Conservation (phyloP, 805 yeast genomes). For the Sugiyamaella mastotermitis region DNA sequence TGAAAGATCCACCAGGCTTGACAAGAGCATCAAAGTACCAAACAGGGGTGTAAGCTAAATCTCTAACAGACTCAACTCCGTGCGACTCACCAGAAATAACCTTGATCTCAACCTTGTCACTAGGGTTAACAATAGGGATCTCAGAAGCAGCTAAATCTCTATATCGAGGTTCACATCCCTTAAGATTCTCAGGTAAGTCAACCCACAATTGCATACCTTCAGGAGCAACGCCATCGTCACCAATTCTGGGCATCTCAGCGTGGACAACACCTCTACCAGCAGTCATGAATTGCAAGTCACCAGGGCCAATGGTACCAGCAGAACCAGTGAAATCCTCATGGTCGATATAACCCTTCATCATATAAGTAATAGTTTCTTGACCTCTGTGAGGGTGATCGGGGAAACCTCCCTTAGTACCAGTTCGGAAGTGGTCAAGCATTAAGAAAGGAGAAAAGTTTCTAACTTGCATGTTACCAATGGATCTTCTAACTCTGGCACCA, state of each 20-base stretch:
- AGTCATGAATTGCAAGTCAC: constrained; percentile 88
- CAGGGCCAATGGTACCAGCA: constrained; percentile 64
- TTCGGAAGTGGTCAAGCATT: constrained; percentile 71
- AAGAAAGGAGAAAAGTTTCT: constrained; percentile 75
- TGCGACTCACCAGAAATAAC: constrained; percentile 74
- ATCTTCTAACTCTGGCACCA: constrained; percentile 76
- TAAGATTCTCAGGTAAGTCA: constrained; percentile 61
- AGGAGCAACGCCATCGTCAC: constrained; percentile 37
- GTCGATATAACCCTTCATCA: constrained; percentile 58
- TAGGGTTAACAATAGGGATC: constrained; percentile 61
- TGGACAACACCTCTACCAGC: constrained; percentile 86
- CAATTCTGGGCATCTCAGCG: constrained; percentile 71
- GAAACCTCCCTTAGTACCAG: constrained; percentile 59
- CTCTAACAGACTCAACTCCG: constrained; percentile 68
- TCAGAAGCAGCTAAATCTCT: constrained; percentile 64
- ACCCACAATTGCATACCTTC: constrained; percentile 85
- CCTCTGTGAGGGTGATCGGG: constrained; percentile 84
- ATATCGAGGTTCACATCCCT: constrained; percentile 64
- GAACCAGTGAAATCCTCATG: constrained; percentile 85
- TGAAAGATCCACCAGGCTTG: constrained; percentile 57
- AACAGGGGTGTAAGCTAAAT: constrained; percentile 77
- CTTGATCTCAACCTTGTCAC: constrained; percentile 57
- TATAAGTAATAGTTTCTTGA: constrained; percentile 66
- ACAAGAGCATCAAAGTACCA: constrained; percentile 63
- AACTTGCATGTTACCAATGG: constrained; percentile 62